Evolutionary conservation across 2,329 filamentous ascomycete species (phyloP), one percentile per base, ranked within the genome.

Genomic region (Beauveria varroae): DNA sequence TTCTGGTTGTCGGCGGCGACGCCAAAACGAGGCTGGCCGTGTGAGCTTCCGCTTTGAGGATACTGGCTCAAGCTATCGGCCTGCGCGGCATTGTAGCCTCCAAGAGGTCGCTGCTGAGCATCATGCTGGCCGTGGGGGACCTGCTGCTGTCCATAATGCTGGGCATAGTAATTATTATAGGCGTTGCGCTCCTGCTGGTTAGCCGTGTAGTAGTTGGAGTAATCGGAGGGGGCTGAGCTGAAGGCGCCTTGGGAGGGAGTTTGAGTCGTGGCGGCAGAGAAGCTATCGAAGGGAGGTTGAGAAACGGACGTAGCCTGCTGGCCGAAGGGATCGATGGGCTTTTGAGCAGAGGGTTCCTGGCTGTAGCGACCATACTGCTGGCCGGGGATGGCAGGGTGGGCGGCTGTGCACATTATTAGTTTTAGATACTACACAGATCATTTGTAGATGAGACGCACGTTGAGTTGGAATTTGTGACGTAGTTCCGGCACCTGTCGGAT

Each of bases 301-400:
- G 76, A 71, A 26, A 74, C 70, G 8, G 78, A 73, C 18, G 76
- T 74, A 65, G 84, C 81, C 71, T 92, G 90, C 72, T 96, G 91
- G 67, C 82, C 85, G 72, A 96, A 98, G 0, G 90, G 85, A 71
- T 97, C 93, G 74, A 92, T 93, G 2, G 89, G 85, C 79, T 98
- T 97, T 74, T 91, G 89, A 22, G 83, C 78, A 49, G 85, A 76
- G 26, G 81, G 75, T 60, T 91, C 88, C 61, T 86, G 87, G 55
- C 81, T 84, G 69, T 87, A 93, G 61, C 89, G 87, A 62, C 84
- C 85, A 68, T 86, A 93, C 68, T 89, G 86, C 70, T 85, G 85
- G 68, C 83, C 81, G 63, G 79, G 79, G 63, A 78, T 79, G 67
- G 81, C 81, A 68, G 77, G 80, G 77, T 82, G 84, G 51, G 72